Base-by-base conservation (phyloP, 352 stramenopile species). In the Pythium phragmitis region DNA sequence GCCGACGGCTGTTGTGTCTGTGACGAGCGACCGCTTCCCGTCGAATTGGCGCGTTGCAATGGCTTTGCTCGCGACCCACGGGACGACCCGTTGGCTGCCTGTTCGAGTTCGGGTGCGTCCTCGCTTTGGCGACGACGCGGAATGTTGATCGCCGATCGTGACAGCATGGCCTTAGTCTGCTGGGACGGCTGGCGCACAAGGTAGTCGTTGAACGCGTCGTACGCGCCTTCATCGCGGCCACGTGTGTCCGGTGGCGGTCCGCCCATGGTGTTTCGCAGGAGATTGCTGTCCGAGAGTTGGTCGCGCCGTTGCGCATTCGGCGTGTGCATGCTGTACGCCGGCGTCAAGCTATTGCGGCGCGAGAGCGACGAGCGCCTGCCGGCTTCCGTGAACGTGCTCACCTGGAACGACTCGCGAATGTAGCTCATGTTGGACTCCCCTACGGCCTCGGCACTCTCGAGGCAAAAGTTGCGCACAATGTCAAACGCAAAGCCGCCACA, bases 401-500 rank as follows among this genome's bases (percentile, higher is more conserved):
- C 70, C 1, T 74, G 72, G 51, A 93, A 77, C 4, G 77, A 89
- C 37, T 86, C 73, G 21, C 82, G 76, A 46, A 93, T 90, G 42
- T 75, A 81, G 51, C 79, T 76, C 75, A 93, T 89, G 60, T 87
- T 76, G 5, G 73, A 77, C 17, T 84, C 82, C 2, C 75, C 65
- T 0, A 85, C 71, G 3, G 79, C 59, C 30, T 80, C 74, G 16
- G 73, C 78, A 6, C 80, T 73, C 45, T 93, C 85, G 14, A 91
- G 54, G 16, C 91, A 74, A 71, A 93, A 93, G 65, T 88, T 91
- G 43, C 82, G 79, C 50, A 93, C 85, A 33, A 91, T 74, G 16
- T 93, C 79, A 51, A 93, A 93, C 11, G 85, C 82, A 60, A 82
- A 91, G 2, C 87, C 87, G 33, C 82, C 87, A 53, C 87, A 95